Evolutionary conservation across 306 rosid species (phyloP), one percentile per base, ranked within the genome.

Genomic region (Prinsepia uniflora): DNA sequence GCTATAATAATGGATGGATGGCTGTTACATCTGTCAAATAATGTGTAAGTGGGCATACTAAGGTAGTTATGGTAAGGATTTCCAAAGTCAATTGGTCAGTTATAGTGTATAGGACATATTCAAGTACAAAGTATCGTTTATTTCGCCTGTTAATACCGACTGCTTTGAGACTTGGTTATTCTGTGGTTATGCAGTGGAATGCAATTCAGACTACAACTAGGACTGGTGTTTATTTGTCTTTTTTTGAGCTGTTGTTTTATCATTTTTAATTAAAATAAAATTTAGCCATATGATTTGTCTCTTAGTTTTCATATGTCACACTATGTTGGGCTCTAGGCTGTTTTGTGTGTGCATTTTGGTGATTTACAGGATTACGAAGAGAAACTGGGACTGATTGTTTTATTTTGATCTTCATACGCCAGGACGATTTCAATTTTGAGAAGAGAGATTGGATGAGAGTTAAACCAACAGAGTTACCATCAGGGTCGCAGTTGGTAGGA

Each of bases 381-480:
- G 40, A 67, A 36, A 13, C 44, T 53, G 20, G 39, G 73, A 42
- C 53, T 20, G n/a, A 14, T 22, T 0, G 0, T 14, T 24, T 70
- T 55, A 9, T 55, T 54, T 42, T n/a, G 14, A 20, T 50, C 55
- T 17, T 70, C 60, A 72, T 73, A 71, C 76, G 76, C 67, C 96
- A 94, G 99, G 89, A 87, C 68, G 97, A 91, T 78, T 91, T 91
- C 70, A 60, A 69, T 79, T 91, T 87, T 90, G 99, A 91, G 82
- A 86, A 73, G 90, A 85, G 96, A 80, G 96, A 94, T 75, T 94
- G 99, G 99, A 82, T 89, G 91, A 68, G 80, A 24, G 89, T 94
- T 48, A 63, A 81, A 70, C 79, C 78, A 65, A 74, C 81, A 46
- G 99, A 94, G 74, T 82, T 94, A 82, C 97, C 96, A 12, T 0